These are phyloP conservation scores for Alloteropsis semialata DNA, from an alignment of 176 grass and related monocot genomes.

Conservation along the genomic window DNA sequence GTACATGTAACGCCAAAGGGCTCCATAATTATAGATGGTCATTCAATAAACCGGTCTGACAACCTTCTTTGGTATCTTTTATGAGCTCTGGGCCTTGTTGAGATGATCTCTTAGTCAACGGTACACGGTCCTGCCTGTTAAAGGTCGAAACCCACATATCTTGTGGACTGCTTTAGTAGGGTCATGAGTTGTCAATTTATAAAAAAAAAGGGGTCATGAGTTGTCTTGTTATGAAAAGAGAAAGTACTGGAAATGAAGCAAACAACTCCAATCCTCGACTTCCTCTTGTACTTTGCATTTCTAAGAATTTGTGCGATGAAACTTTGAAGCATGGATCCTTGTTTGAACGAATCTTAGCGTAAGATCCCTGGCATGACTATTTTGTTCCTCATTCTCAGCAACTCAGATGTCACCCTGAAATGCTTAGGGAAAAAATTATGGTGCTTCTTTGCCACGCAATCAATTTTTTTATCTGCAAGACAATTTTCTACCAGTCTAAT, in stretches of 20 bases:
- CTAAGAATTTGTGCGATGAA: not conserved
- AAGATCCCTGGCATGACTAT: not conserved
- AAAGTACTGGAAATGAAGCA: not conserved
- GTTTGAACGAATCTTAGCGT: not conserved
- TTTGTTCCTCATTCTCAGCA: not conserved
- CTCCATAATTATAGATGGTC: not conserved
- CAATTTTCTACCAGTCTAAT: not conserved
- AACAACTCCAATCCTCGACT: not conserved
- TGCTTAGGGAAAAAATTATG: not conserved
- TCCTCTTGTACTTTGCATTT: not conserved
- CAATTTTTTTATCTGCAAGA: not conserved
- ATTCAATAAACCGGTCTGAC: not conserved
- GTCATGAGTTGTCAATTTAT: not conserved
- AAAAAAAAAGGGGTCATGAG: not conserved
- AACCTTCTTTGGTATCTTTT: not conserved
- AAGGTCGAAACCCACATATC: not conserved
- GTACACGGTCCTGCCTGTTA: not conserved
- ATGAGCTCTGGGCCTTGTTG: not conserved
- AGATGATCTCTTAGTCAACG: not conserved
- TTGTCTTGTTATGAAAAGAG: not conserved
- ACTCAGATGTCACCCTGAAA: not conserved
- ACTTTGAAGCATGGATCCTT: not conserved
- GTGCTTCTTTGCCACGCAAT: not conserved
- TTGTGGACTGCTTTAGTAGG: not conserved
- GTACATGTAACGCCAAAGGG: not conserved